These are phyloP conservation scores for Miscanthus lutarioriparius DNA, from an alignment of 176 grass and related monocot species.

Conservation along the genomic window DNA sequence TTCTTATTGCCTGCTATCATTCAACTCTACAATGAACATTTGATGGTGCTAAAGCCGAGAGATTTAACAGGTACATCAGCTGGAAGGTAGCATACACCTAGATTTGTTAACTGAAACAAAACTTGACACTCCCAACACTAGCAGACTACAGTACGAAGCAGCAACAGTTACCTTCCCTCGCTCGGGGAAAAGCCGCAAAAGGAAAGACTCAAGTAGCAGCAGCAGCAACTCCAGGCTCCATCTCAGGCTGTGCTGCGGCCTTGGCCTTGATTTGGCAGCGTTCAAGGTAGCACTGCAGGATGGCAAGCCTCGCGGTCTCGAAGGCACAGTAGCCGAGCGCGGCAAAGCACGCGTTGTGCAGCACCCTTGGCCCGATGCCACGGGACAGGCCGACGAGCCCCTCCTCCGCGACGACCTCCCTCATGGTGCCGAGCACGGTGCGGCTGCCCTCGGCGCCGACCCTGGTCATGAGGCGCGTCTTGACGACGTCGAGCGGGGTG, in stretches of 20 bases:
- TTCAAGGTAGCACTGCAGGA: constrained; percentile 61
- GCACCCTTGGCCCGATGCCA: constrained; percentile 81
- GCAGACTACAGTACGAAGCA: neutral
- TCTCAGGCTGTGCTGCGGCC: neutral
- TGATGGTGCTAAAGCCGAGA: constrained; percentile 12
- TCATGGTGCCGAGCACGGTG: constrained; percentile 72
- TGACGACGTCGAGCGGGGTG: constrained; percentile 83
- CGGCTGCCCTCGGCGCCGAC: constrained; percentile 44
- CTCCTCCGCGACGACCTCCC: constrained; percentile 74
- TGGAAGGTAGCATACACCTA: constrained; percentile 13
- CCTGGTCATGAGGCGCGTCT: constrained; percentile 94
- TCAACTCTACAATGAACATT: constrained; percentile 39
- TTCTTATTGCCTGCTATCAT: neutral
- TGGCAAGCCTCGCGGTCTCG: constrained; percentile 73
- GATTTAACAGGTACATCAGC: neutral
- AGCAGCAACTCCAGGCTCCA: neutral
- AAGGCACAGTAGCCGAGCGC: constrained; percentile 89
- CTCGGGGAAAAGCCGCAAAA: neutral
- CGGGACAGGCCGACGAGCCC: constrained; percentile 65
- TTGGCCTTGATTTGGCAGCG: constrained; percentile 39
- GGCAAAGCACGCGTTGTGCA: constrained; percentile 88
- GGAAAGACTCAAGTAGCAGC: constrained; percentile 19
- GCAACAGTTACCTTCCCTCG: constrained; percentile 10
- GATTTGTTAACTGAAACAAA: constrained; percentile 28
- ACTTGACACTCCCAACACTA: neutral